These are phyloP conservation scores for Sphaerostilbella broomeana DNA, from an alignment of 2,329 filamentous ascomycete species.

Conservation along the genomic window DNA sequence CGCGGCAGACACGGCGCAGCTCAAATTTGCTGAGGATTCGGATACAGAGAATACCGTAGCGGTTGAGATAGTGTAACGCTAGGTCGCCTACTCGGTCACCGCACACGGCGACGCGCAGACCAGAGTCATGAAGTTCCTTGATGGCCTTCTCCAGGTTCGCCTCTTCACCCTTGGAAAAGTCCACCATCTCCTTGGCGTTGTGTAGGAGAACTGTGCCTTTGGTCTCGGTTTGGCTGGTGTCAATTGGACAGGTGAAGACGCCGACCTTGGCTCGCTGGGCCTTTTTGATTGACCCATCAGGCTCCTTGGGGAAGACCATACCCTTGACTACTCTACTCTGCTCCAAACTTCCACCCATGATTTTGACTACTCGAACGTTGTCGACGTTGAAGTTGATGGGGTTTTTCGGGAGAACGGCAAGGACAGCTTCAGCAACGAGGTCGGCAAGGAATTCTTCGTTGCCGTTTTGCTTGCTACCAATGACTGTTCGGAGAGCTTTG, in stretches of 20 bases:
- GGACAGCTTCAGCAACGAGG: conserved; percentile 76
- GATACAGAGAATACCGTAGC: conserved; percentile 91
- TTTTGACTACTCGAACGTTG: conserved; percentile 98
- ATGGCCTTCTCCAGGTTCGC: conserved; percentile 80
- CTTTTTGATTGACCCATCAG: conserved; percentile 89
- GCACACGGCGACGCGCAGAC: conserved; percentile 83
- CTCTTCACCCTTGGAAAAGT: conserved; percentile 97
- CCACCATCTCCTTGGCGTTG: conserved; percentile 97
- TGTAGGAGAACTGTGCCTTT: conserved; percentile 96
- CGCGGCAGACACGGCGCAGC: conserved; percentile 86
- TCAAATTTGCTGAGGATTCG: conserved; percentile 98
- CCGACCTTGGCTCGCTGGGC: conserved; percentile 89
- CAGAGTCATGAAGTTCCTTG: conserved; percentile 94
- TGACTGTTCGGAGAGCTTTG: conserved; percentile 92
- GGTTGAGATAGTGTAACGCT: conserved; percentile 95
- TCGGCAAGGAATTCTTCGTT: conserved; percentile 82
- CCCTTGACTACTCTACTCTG: conserved; percentile 93
- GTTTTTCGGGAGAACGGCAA: conserved; percentile 92
- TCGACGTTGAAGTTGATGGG: conserved; percentile 96
- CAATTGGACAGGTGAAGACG: conserved; percentile 93
- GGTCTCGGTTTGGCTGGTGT: conserved; percentile 93
- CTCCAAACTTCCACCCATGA: conserved; percentile 93
- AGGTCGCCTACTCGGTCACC: conserved; percentile 93
- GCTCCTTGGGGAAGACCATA: conserved; percentile 96
- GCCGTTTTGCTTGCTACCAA: conserved; percentile 94